Conservation (phyloP, 1,139 yeast species). For the Taiozyma sp. region DNA sequence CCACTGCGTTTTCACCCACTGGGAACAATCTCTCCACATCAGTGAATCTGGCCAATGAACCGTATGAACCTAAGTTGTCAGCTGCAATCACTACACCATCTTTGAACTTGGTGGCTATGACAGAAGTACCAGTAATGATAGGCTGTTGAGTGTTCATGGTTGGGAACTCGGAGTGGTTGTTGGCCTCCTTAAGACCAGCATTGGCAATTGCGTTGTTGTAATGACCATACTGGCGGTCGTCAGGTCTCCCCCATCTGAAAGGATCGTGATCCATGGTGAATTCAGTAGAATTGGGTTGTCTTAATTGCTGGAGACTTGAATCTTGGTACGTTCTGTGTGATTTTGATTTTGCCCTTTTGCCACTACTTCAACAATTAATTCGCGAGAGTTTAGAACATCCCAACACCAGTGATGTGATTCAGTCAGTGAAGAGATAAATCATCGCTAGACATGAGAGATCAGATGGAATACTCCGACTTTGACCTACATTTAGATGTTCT, state of each 20-base stretch:
- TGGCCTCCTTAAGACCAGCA: conserved; percentile 32
- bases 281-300: background rate
- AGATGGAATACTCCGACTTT: background rate
- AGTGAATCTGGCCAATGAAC: conserved; percentile 84
- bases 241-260: conserved; percentile 92
- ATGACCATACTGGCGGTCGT: conserved; percentile 71
- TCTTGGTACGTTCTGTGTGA: background rate
- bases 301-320: background rate
- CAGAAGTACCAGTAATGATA: conserved; percentile 94
- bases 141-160: conserved; percentile 89
- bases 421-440: too few relatives aligned
- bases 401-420: background rate
- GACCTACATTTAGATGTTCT: too few relatives aligned
- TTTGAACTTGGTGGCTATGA: conserved; percentile 82
- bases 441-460: background rate
- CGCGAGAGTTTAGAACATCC: background rate
- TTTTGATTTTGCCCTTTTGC: background rate
- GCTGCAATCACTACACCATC: conserved; percentile 95
- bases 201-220: conserved; percentile 73
- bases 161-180: conserved; percentile 43
- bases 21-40: conserved; percentile 79
- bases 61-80: conserved; percentile 91
- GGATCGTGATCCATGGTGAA: conserved; percentile 91
- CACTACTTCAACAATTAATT: background rate
- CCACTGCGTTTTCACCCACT: conserved; percentile 83